These are phyloP conservation scores for Capsicum chinense DNA, from an alignment of 257 asterid species.

Conservation along the genomic window DNA sequence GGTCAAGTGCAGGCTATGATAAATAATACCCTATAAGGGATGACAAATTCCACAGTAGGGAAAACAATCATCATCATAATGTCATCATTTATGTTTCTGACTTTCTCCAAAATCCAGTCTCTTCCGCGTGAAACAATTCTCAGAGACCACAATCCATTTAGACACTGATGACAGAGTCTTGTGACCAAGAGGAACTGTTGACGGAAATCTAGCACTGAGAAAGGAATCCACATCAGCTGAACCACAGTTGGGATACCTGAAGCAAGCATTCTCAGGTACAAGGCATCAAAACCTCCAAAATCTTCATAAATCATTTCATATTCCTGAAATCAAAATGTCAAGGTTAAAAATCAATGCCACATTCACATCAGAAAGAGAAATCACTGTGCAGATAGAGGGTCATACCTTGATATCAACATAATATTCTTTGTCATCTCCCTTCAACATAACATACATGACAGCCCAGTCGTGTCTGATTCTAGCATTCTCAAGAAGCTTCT, in stretches of 20 bases:
- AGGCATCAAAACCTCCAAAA: slow-evolving; percentile 93
- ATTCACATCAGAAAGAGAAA: slow-evolving; percentile 26
- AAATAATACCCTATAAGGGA: slow-evolving; percentile 83
- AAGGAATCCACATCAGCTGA: slow-evolving; percentile 97
- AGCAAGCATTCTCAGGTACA: slow-evolving; percentile 84
- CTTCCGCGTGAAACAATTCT: slow-evolving; percentile 49
- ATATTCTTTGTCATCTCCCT: slow-evolving; percentile 87
- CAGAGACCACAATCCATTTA: slow-evolving; percentile 67
- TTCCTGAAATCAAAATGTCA: slow-evolving; percentile 58
- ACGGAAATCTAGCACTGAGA: slow-evolving; percentile 68
- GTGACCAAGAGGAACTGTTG: slow-evolving; percentile 68
- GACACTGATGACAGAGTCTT: slow-evolving; percentile 58
- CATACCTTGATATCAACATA: slow-evolving; percentile 77
- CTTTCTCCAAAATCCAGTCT: slow-evolving; percentile 52
- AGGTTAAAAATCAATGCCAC: slow-evolving; percentile 27
- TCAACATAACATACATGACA: slow-evolving; percentile 75
- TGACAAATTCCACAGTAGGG: slow-evolving; percentile 75
- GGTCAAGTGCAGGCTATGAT: slow-evolving; percentile 31
- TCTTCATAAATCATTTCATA: slow-evolving; percentile 83
- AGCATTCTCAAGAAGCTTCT: slow-evolving; percentile 84
- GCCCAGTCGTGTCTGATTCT: slow-evolving; percentile 98
- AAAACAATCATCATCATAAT: slow-evolving; percentile 81
- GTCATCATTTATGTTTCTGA: slow-evolving; percentile 68
- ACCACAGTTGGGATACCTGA: slow-evolving; percentile 81
- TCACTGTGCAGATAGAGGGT: slow-evolving; percentile 33